Evolutionary conservation across 1,284 basidiomycete species (phyloP), one percentile per base, ranked within the genome.

Genomic region (Malassezia slooffiae): DNA sequence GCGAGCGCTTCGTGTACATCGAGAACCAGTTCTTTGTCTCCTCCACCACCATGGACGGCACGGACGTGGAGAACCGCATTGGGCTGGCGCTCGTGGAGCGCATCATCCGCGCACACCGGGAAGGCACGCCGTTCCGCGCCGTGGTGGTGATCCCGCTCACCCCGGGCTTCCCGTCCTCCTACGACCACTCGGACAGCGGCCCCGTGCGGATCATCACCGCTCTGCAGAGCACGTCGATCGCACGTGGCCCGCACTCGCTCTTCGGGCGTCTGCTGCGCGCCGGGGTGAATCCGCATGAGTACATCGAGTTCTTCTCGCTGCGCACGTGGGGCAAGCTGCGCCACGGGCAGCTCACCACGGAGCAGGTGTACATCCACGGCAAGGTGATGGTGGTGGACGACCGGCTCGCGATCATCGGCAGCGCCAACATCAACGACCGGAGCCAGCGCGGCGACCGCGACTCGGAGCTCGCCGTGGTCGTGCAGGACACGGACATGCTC

Each of bases 21-120:
- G 89, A 96, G 71, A 96, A 97, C 66, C 91, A 99, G 70, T 99
- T 96, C 74, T 97, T 99, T 72, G 89, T 97, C 64, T 85, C 89
- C 0, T 93, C 85, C 78, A 95, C 91, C 1, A 74, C 80, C 1
- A 80, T 91, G 20, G 84, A 84, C 55, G 87, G 88, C 47, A 80
- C 86, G 29, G 78, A 79, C 58, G 77, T 97, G 37, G 87, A 91
- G 72, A 99, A 99, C 72, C 78, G 78, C 57, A 93, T 97, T 41
- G 91, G 90, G 19, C 86, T 96, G 65, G 89, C 91, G 2, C 75
- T 99, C 15, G 88, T 96, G 7, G 78, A 82, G 57, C 80, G 91
- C 10, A 91, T 93, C 61, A 82, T 95, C 47, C 79, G 82, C 4
- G 93, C 93, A 1, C 82, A 93, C 66, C 76, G 75, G 20, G 84